Evolutionary conservation across 73 alveolate species (phyloP), one percentile per base, ranked within the genome.

Genomic region (Paramecium primaurelia): DNA sequence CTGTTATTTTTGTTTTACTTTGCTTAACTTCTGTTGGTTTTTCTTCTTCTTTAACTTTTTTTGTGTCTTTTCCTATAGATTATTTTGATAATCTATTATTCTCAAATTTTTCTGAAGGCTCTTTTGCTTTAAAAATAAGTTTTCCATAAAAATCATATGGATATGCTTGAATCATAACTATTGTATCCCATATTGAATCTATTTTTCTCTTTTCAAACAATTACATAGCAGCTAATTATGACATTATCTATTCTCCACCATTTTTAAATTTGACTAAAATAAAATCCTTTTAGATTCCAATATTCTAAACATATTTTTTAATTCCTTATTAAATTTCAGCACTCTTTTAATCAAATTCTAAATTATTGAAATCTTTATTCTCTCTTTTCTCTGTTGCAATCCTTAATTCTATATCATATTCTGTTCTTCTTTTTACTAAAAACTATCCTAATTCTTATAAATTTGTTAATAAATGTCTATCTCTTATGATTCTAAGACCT

Each of bases 211-310:
- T 75, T 14, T 75, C 88, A 75, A 75, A 75, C n/a, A 75, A 40
- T 40, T 75, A 26, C 88, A 75, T 75, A 3, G 59, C 49, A 8
- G 42, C 88, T 37, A 75, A 40, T 10, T 75, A 75, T 4, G 88
- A 22, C 88, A 75, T 75, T 34, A 75, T 75, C n/a, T 75, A 37
- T 45, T 32, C 49, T 36, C 88, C 88, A n/a, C 88, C 88, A 75
- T 75, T 75, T 4, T 45, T 34, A 37, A 75, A 75, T 75, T 75
- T 75, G 4, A 75, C 88, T 6, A 75, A 45, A 16, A 75, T 37
- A 22, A 75, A 75, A 36, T 75, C 88, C 26, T 75, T 75, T 4
- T 26, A 12, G 20, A 75, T 75, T 22, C 68, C 38, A 12, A 75
- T 75, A 32, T 75, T 75, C 40, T 75, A 36, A 37, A 45, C 49